These are phyloP conservation scores for Podospora fimiseda DNA, from an alignment of 495 filamentous ascomycete genomes.

Conservation along the genomic window DNA sequence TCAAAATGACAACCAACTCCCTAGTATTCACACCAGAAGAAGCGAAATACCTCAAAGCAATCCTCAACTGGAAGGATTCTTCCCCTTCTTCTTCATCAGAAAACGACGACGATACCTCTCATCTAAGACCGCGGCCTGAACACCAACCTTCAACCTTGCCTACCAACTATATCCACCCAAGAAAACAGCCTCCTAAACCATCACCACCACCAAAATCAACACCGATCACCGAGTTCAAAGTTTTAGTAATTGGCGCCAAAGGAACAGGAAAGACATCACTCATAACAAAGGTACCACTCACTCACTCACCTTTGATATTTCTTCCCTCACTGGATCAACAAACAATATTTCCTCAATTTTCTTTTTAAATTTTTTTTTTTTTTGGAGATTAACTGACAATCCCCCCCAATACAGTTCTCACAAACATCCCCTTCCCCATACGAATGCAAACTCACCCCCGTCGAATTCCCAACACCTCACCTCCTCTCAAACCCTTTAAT, in stretches of 20 bases:
- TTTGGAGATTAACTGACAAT: too few relatives aligned
- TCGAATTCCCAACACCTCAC: constrained; percentile 34
- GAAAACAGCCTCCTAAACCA: background rate
- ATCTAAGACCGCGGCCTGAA: constrained; percentile 1
- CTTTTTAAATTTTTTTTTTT: constrained; percentile 3
- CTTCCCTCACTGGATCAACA: background rate
- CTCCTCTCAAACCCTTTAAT: constrained; percentile 28
- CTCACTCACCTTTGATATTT: background rate
- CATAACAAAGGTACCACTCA: constrained; percentile 29
- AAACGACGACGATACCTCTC: constrained; percentile 9
- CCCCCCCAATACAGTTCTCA: too few relatives aligned
- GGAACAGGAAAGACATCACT: constrained; percentile 39
- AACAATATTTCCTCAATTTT: background rate
- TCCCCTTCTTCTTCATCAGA: background rate
- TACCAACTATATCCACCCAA: background rate
- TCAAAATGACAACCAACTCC: constrained; percentile 25
- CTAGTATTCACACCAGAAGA: constrained; percentile 37
- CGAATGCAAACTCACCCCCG: constrained; percentile 12
- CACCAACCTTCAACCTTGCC: background rate
- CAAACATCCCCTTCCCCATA: too few relatives aligned
- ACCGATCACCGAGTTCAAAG: constrained; percentile 31
- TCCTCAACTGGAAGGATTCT: constrained; percentile 36
- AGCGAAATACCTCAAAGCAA: constrained; percentile 35
- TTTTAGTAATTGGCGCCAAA: constrained; percentile 36
- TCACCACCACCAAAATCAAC: constrained; percentile 7